These are phyloP conservation scores for Leccinellum luteum DNA, from an alignment of 768 basidiomycete genomes.

Conservation along the genomic window DNA sequence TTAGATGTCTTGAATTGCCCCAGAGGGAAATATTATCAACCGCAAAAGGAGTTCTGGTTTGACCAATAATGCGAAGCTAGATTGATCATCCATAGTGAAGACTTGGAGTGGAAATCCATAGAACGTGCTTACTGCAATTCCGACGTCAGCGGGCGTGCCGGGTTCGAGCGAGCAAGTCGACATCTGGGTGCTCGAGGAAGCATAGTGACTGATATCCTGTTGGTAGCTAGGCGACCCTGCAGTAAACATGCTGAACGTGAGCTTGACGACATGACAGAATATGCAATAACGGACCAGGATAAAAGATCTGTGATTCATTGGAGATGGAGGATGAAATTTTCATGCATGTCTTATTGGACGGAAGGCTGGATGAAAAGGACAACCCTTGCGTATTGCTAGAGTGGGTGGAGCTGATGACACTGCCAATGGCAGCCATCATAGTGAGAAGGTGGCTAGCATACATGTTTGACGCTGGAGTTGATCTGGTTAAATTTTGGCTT, in stretches of 20 bases:
- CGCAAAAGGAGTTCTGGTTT: background rate
- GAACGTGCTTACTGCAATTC: background rate
- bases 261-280: no score
- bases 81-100: background rate
- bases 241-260: background rate
- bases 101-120: background rate
- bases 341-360: background rate
- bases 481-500: background rate
- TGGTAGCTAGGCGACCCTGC: constrained; percentile 32
- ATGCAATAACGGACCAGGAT: background rate
- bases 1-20: background rate
- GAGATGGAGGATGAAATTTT: constrained; percentile 2
- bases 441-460: background rate
- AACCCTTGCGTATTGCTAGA: background rate
- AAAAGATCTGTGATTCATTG: constrained; percentile 1
- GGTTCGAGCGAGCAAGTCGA: background rate
- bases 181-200: background rate
- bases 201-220: constrained; percentile 34
- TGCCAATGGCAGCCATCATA: background rate
- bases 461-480: background rate
- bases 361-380: background rate
- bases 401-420: background rate
- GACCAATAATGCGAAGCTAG: background rate
- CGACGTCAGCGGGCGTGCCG: background rate
- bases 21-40: background rate